Conservation (phyloP, 495 filamentous ascomycete genomes). For the Pyrenula aspistea region DNA sequence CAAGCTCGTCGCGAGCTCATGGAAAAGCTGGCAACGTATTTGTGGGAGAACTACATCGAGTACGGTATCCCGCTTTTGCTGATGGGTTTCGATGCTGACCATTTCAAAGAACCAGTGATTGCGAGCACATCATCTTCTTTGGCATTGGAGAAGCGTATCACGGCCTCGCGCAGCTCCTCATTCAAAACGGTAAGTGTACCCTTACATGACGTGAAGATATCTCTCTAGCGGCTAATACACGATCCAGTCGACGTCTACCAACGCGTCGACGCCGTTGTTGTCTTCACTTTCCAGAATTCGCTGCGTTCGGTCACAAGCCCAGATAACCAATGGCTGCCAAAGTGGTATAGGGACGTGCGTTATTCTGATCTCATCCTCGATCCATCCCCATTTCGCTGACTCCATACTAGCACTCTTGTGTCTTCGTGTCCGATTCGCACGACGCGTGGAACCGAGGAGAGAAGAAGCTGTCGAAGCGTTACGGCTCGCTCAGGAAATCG, state of each 20-base stretch:
- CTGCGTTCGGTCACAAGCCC: constrained; percentile 51
- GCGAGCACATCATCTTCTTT: constrained; percentile 64
- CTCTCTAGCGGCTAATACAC: not conserved
- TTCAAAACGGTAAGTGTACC: constrained; percentile 43
- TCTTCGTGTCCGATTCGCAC: constrained; percentile 63
- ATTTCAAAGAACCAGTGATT: constrained; percentile 42
- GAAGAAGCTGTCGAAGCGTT: constrained; percentile 54
- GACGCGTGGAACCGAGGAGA: constrained; percentile 53
- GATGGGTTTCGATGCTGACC: not conserved
- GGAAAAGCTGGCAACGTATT: constrained; percentile 66
- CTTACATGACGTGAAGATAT: not conserved
- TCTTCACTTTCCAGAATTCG: constrained; percentile 32
- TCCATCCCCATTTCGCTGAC: not conserved
- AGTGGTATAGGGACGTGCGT: constrained; percentile 55
- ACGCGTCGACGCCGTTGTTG: constrained; percentile 47
- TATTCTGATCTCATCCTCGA: not conserved
- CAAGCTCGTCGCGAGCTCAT: constrained; percentile 22
- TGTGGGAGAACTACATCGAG: constrained; percentile 98
- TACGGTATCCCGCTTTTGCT: constrained; percentile 15
- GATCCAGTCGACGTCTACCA: constrained; percentile 29
- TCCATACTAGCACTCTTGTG: constrained; percentile 41
- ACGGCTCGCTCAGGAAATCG: constrained; percentile 48
- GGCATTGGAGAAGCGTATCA: constrained; percentile 70
- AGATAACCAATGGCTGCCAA: constrained; percentile 48
- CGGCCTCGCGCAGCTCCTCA: constrained; percentile 56